phyloP scores from a whole-genome alignment of 768 basidiomycete genomes.

The Porpolomopsis calyptriformis region DNA sequence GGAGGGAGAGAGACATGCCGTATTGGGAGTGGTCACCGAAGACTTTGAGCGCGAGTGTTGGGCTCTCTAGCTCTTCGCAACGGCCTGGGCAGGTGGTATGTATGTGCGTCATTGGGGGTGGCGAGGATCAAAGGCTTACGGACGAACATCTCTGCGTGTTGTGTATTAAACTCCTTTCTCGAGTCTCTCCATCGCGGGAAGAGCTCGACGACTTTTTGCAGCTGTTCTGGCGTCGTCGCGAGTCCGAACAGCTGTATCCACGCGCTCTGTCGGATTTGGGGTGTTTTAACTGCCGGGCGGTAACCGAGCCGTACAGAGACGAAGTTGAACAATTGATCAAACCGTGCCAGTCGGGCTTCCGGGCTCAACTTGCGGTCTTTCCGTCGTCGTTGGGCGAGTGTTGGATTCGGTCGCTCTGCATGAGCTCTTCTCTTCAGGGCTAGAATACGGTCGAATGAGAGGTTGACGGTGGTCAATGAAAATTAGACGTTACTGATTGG shows the following conservation, averaged over 20 bases:
- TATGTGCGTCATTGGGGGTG: background rate
- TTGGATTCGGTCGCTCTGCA: too few species aligned
- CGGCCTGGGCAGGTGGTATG: slow-evolving; percentile 33
- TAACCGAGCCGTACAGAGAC: slow-evolving; percentile 29
- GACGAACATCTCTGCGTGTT: slow-evolving; percentile 39
- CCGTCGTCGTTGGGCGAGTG: too few species aligned
- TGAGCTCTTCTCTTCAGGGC: too few species aligned
- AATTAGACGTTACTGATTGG: too few species aligned
- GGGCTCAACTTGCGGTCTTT: slow-evolving; percentile 20
- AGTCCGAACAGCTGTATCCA: slow-evolving; percentile 45
- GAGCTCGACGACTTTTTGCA: slow-evolving; percentile 34
- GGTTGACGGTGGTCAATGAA: too few species aligned
- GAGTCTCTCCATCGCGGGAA: slow-evolving; percentile 43
- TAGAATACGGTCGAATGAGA: too few species aligned
- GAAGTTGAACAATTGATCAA: slow-evolving; percentile 26
- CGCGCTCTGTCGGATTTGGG: slow-evolving; percentile 32
- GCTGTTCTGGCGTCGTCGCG: slow-evolving; percentile 38
- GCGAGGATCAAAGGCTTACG: slow-evolving; percentile 30
- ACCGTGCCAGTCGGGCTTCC: slow-evolving; percentile 22
- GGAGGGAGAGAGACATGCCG: slow-evolving; percentile 39
- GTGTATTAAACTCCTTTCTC: slow-evolving; percentile 27
- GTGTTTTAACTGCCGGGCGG: slow-evolving; percentile 23
- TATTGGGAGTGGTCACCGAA: slow-evolving; percentile 57
- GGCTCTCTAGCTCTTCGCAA: slow-evolving; percentile 46
- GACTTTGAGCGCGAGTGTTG: slow-evolving; percentile 45